Evolutionary conservation across 1,284 basidiomycete genomes (phyloP).

Genomic region (Waitea zeae): DNA sequence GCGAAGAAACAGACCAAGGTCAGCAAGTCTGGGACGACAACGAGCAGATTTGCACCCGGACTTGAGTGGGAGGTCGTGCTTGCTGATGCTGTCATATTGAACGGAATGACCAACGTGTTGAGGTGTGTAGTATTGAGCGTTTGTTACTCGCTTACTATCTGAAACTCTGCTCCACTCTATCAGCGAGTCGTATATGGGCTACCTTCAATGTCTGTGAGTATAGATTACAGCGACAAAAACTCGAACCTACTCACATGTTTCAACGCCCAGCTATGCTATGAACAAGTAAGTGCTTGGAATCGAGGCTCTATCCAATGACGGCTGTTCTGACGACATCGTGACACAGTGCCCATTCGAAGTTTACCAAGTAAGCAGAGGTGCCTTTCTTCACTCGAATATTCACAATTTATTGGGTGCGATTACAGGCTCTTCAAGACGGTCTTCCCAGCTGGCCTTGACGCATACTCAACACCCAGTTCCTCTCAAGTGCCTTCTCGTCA

Average conservation of each 20-base stretch:
- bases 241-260: no score
- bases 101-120: conserved; percentile 50
- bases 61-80: conserved; percentile 59
- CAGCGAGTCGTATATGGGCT: conserved; percentile 65
- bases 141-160: no score
- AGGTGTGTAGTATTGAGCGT: conserved; percentile 29
- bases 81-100: conserved; percentile 50
- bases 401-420: no score
- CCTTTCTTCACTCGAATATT: no score
- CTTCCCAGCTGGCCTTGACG: conserved; percentile 48
- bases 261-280: no score
- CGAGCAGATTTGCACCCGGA: conserved; percentile 36
- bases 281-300: no score
- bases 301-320: conserved; percentile 18
- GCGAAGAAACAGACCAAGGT: conserved; percentile 37
- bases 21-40: conserved; percentile 16
- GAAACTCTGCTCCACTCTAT: background rate
- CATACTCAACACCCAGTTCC: conserved; percentile 27
- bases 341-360: conserved; percentile 52
- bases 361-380: conserved; percentile 32
- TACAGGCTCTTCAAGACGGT: conserved; percentile 52
- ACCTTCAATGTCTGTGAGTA: conserved; percentile 59
- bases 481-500: conserved; percentile 25
- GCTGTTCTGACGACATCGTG: conserved; percentile 4
- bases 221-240: no score